Base-by-base conservation (phyloP, 208 protist genomes). In the Eutreptiella sp. region DNA sequence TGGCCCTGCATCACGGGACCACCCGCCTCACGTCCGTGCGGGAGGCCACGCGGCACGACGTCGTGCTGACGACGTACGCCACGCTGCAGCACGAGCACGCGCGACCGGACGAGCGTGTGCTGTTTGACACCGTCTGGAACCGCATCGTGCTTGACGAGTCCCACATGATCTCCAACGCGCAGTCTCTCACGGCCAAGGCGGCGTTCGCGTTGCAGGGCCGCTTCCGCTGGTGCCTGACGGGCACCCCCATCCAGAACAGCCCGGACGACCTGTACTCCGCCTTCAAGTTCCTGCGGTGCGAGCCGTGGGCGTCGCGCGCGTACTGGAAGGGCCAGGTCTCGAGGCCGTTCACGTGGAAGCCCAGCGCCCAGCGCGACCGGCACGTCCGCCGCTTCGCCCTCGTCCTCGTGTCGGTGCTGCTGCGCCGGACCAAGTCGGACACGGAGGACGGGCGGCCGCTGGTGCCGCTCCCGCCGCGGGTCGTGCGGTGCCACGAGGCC, bases 111-210 rank as follows among this genome's bases (percentile, higher is more conserved):
- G 81, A 76, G 24, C 82, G 81, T 4, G 84, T 83, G 7, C 62
- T 93, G 0, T 90, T 92, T 72, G 75, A 85, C 47, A 54, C 89
- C 0, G 47, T 75, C 31, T 96, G 88, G 85, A 93, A 93, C 55
- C 72, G 90, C 4, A 83, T 95, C 23, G 89, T 96, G 58, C 66
- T 96, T 1, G 92, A 96, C 63, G 92, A 96, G 57, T 85, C 88
- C 2, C 92, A 96, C 53, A 90, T 90, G 70, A 82, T 92, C 55
- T 84, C 88, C 26, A 85, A 94, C 66, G 43, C 59, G n/a, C n/a
- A n/a, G n/a, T n/a, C n/a, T n/a, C n/a, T n/a, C 1, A 33, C 53
- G 16, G 68, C 85, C 78, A 67, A 80, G 3, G 87, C 84, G 1
- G 63, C 89, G 4, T 76, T 83, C 47, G 79, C 85, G 46, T 53